Evolutionary conservation across 495 filamentous ascomycete species (phyloP), one percentile per base, ranked within the genome.

Genomic region (Penicillium silybi): DNA sequence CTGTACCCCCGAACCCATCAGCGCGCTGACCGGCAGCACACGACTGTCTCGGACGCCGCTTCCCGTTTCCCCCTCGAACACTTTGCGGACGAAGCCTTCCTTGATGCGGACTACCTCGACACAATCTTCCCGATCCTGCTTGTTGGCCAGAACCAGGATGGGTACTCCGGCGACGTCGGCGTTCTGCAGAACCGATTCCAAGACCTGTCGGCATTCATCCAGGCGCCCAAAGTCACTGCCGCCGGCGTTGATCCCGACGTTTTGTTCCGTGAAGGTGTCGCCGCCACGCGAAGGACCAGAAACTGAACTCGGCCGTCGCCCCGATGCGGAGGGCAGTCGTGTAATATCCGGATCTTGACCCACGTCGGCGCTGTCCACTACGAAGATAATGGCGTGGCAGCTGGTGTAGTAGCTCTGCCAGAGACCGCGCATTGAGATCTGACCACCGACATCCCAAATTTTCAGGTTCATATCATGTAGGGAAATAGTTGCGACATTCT

Each of bases 391-490:
- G 41, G 93, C 93, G 63, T 98, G 93, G 57, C 90, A 95, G 67
- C 83, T 87, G 19, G 83, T 75, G 74, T 96, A 98, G 72, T 98
- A 98, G 66, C 83, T 88, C 71, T 96, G 90, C 93, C 93, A 98
- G 5, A 98, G 85, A 51, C 85, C 85, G 42, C 93, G 87, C 64
- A 98, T 82, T 8, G 78, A 81, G 57, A 92, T 84, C 69, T 98
- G 93, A 2, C 93, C 93, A 49, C 93, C 93, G 3, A 98, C 88
- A 69, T 98, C 93, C 93, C 93, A 98, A 65, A 98, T 87, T 78
- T 96, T 96, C 61, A 98, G 80, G 75, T 97, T 96, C 83, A 96
- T 88, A 61, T 95, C 88, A 1, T 87, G 85, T 10, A 97, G 76
- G 1, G 83, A 80, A 66, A 98, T 88, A 39, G 90, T 90, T 32